Base-by-base conservation (phyloP, 345 rosid genomes). In the Passiflora organensis region DNA sequence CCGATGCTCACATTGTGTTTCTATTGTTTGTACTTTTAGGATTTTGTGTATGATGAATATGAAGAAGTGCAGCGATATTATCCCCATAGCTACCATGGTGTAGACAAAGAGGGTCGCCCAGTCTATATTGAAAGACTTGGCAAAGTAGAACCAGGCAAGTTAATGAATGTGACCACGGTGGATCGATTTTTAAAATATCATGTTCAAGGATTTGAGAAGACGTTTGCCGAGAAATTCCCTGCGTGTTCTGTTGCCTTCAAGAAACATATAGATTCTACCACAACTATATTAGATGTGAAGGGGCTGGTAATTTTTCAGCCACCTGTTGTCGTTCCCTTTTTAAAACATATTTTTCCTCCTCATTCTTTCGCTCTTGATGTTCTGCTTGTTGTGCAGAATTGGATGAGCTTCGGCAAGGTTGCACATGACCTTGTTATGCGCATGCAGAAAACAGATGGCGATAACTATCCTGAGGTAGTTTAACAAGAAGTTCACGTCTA, bases 51-150 rank as follows among this genome's bases (percentile, higher is more conserved):
- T 70, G 80, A 84, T 56, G 98, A 91, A 56, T 80, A 69, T 28
- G 86, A 84, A 77, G 73, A 81, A 78, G 95, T 91, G 48, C 90
- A 79, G 68, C 72, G 67, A 0, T 81, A 77, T 68, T 91, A 91
- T 70, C 98, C 98, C 55, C 96, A 88, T 66, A 96, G 96, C 64
- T 91, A 86, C 68, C 98, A 91, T 78, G 98, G 98, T 55, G 81
- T 86, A 56, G 98, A 91, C 53, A 86, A 80, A 84, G 86, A 67
- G 32, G 96, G 99, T 2, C 73, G 82, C 17, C 99, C 99, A 63
- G 76, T 88, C 38, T 91, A 91, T 60, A 81, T 91, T 36, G 96
- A 91, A 75, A 82, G 87, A 58, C 77, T 84, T 20, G 96, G 96
- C 53, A 78, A 78, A 80, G 66, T 82, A 55, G 95, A 84, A 44